Conservation (phyloP, 306 rosid species). For the Arachis hypogaea region DNA sequence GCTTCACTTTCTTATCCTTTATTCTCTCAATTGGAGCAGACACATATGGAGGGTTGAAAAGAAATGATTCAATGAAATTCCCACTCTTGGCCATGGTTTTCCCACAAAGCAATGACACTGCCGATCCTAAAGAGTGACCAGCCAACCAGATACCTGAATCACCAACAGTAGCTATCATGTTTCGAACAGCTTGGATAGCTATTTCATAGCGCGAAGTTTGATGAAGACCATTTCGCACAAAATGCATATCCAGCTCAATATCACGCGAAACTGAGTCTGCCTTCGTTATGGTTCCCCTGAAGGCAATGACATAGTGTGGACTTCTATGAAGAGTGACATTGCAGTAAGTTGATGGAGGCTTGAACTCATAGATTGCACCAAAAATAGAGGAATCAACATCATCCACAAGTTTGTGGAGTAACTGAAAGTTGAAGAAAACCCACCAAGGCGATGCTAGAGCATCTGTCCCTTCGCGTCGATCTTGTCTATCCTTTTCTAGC, state of each 20-base stretch:
- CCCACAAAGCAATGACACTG: conserved; percentile 84
- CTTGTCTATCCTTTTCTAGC: conserved; percentile 79
- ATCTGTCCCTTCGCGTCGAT: conserved; percentile 56
- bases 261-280: conserved; percentile 67
- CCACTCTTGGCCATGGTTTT: conserved; percentile 80
- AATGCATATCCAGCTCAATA: conserved; percentile 66
- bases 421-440: conserved; percentile 76
- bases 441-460: conserved; percentile 92
- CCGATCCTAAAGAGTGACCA: conserved; percentile 94
- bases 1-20: conserved; percentile 60
- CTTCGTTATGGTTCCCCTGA: conserved; percentile 77
- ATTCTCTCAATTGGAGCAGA: conserved; percentile 93
- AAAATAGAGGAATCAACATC: conserved; percentile 81
- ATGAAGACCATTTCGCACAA: conserved; percentile 70
- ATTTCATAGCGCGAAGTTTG: conserved; percentile 76
- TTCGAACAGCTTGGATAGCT: conserved; percentile 71
- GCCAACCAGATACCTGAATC: conserved; percentile 83
- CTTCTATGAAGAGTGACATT: conserved; percentile 53
- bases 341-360: conserved; percentile 53
- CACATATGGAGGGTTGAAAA: conserved; percentile 83
- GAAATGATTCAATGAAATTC: conserved; percentile 64
- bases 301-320: conserved; percentile 79
- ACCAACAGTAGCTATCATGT: conserved; percentile 70
- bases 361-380: conserved; percentile 83
- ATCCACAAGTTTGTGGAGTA: conserved; percentile 68